A percentile compares a stretch with the other conserved stretches of the same genome.
Conservation (phyloP, 2,329 filamentous ascomycete genomes). For the Alternaria sp. region DNA sequence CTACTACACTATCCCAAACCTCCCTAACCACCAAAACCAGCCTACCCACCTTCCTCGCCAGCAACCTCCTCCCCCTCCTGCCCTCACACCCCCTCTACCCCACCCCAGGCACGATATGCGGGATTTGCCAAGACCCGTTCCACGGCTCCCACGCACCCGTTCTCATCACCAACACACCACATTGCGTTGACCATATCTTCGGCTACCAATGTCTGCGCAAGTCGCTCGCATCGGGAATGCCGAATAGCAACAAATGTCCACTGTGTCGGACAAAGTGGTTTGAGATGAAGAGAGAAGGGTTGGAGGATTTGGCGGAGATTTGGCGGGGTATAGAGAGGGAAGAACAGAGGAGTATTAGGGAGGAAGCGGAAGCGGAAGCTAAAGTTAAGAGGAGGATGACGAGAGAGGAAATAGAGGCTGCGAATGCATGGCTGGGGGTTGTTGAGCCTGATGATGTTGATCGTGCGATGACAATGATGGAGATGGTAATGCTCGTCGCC, state of each 20-base stretch:
- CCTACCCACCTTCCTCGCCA: background rate
- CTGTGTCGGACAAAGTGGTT: background rate
- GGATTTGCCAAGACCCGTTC: background rate
- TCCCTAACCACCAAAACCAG: background rate
- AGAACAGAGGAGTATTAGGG: background rate
- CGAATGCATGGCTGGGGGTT: background rate
- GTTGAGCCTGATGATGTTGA: background rate
- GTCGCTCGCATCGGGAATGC: background rate
- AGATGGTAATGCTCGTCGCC: background rate
- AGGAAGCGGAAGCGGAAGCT: background rate
- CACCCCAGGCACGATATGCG: background rate
- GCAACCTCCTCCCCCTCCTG: background rate
- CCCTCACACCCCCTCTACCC: background rate
- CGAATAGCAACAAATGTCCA: background rate
- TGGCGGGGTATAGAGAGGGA: background rate
- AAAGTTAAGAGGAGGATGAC: background rate
- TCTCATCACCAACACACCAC: background rate
- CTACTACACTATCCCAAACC: background rate
- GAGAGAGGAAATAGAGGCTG: background rate
- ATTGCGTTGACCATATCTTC: background rate
- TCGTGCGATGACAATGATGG: background rate
- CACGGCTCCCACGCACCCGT: background rate
- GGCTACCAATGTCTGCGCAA: background rate
- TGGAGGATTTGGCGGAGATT: background rate
- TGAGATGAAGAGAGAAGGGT: background rate